Evolutionary conservation across 192 early-diverging fungal species (phyloP), one percentile per base, ranked within the genome.

Genomic region (Backusella westeae): DNA sequence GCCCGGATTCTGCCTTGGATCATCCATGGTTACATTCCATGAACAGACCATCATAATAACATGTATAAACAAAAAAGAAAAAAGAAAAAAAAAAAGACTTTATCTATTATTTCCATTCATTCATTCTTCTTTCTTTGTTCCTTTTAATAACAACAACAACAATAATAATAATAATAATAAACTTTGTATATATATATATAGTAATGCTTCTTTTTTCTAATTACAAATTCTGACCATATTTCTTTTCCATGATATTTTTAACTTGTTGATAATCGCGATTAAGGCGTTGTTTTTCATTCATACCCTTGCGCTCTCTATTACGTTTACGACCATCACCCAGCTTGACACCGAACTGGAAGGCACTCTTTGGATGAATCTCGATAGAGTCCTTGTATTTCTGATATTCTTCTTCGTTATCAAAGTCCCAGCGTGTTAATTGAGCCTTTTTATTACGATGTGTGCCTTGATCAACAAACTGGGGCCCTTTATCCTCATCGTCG

Each of bases 331-430:
- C 90, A 66, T 91, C 92, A 21, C 83, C 79, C 76, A 87, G 85
- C 77, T 93, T 94, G 14, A 94, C 88, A 41, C 92, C 93, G 79
- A 91, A 93, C 75, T 93, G 90, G 71, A 90, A 91, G 3, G 93
- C 91, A 21, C 90, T 91, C 83, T 94, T 92, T 0, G 93, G 92
- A 39, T 93, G 76, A 32, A 91, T 87, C 34, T 92, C 92, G 34
- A 93, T 84, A 26, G 81, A 84, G 26, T 91, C 91, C 78, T 94
- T 93, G 70, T 95, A 93, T 38, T 83, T 81, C 35, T 90, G 83
- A 83, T 89, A 94, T 36, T 93, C 91, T 72, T 92, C 92, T 78
- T 93, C 93, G 14, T 82, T 90, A 42, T 94, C 94, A 85, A 95
- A 94, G 80, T 94, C 92, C 78, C 88, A 94, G 14, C 93, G 84